Base-by-base conservation (phyloP, 352 stramenopile genomes). In the Phytopythium litorale region DNA sequence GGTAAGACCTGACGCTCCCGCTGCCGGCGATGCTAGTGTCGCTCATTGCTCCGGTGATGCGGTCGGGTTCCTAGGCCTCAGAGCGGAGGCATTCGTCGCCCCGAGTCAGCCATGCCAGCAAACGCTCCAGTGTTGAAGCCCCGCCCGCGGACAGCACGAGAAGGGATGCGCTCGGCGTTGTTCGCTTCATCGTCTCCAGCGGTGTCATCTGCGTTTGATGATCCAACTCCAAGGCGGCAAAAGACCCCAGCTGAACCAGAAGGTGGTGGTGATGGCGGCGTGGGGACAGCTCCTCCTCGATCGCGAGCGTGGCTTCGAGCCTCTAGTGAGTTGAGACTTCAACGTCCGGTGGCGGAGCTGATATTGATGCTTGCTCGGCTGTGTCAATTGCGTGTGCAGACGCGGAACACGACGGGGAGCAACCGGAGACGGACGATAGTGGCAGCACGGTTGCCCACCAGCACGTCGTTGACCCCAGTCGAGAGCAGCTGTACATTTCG, bases 71-170 rank as follows among this genome's bases (percentile, higher is more conserved):
- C 3, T 37, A 88, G 78, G 56, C 75, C 79, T 21, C 79, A 87
- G 51, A 88, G 80, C 38, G 76, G 75, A 37, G 78, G 76, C 8
- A 56, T 83, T 2, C 76, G 76, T 19, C 72, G 76, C 18, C 60
- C 73, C 49, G 67, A 70, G 3, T 6, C 19, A n/a, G 30, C 25
- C 19, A 43, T 56, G 32, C 19, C 35, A 50, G 51, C 56, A 3
- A 32, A 63, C 53, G 50, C 18, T 1, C 18, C 49, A 6, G 37
- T 60, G 23, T 18, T 43, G 18, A 88, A 85, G 61, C 69, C 76
- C 15, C 68, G 81, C 18, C 78, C 81, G 8, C 73, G 75, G 40
- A 88, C 81, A 9, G 78, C 81, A 42, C 66, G 76, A 6, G 81
- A 89, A 15, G 51, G 76, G 7, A 54, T 59, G 18, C 66, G 73